These are phyloP conservation scores for Erythrobasidium hasegawianum DNA, from an alignment of 1,284 basidiomycete genomes.

Conservation along the genomic window DNA sequence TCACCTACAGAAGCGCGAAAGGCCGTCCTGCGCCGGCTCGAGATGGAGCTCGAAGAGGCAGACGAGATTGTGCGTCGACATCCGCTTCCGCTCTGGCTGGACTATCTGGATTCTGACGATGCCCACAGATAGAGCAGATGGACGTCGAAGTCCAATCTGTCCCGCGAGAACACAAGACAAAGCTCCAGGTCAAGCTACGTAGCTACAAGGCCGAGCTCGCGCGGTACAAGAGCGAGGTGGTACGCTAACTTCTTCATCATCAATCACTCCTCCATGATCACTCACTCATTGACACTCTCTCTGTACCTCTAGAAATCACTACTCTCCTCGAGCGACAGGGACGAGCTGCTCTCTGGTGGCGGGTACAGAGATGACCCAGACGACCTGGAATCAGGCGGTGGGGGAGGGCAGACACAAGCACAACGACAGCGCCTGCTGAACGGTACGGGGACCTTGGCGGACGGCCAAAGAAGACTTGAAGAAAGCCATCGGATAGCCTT, in stretches of 20 bases:
- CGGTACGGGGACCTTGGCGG: constrained; percentile 49
- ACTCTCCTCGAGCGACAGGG: constrained; percentile 50
- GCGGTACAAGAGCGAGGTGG: constrained; percentile 69
- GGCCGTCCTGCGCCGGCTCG: constrained; percentile 73
- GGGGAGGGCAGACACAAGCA: constrained; percentile 53
- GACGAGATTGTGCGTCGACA: constrained; percentile 91
- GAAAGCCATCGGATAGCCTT: constrained; percentile 89
- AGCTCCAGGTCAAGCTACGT: constrained; percentile 69
- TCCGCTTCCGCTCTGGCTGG: too few relatives aligned
- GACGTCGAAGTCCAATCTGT: constrained; percentile 98
- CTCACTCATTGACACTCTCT: not conserved
- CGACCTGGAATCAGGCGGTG: constrained; percentile 70
- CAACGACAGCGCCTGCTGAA: constrained; percentile 70
- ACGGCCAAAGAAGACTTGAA: constrained; percentile 63
- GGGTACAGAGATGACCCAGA: constrained; percentile 55
- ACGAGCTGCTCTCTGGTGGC: constrained; percentile 49
- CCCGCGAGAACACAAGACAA: constrained; percentile 66
- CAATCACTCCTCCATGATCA: not conserved
- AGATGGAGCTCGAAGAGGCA: constrained; percentile 96
- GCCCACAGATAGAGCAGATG: constrained; percentile 98
- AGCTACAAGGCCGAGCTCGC: constrained; percentile 68
- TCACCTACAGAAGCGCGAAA: constrained; percentile 72
- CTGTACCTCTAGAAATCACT: constrained; percentile 51
- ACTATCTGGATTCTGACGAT: too few relatives aligned
- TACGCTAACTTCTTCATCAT: constrained; percentile 44